A percentile compares a stretch with the other conserved stretches of the same genome.
These are phyloP conservation scores for Meripilus lineatus DNA, from an alignment of 1,284 basidiomycete genomes.

Conservation along the genomic window DNA sequence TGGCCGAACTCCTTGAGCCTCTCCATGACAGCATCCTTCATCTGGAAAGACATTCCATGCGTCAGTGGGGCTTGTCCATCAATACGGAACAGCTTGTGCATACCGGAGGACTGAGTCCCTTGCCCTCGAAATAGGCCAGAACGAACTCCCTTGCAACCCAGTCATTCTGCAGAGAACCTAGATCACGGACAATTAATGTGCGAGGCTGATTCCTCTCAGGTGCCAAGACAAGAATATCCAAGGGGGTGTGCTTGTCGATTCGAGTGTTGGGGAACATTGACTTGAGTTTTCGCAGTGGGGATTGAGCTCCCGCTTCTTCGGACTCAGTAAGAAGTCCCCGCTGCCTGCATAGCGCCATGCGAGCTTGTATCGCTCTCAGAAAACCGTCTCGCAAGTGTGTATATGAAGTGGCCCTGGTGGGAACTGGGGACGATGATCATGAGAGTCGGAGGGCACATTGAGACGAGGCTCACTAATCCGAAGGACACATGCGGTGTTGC, in stretches of 20 bases:
- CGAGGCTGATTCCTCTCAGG: conserved; percentile 45
- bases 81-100: no score
- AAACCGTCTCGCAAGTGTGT: conserved; percentile 85
- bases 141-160: conserved; percentile 75
- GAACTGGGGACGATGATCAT: conserved; percentile 45
- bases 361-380: conserved; percentile 66
- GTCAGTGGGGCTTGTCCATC: no score
- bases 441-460: background rate
- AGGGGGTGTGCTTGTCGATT: conserved; percentile 56
- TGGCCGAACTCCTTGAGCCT: conserved; percentile 18
- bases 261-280: conserved; percentile 70
- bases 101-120: conserved; percentile 68
- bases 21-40: conserved; percentile 25
- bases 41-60: no score
- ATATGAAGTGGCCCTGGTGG: conserved; percentile 77
- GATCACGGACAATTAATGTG: conserved; percentile 61
- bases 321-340: conserved; percentile 50
- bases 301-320: conserved; percentile 49
- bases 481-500: conserved; percentile 67
- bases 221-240: conserved; percentile 64
- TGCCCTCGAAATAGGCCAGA: conserved; percentile 67
- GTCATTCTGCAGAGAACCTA: conserved; percentile 64
- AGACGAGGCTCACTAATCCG: conserved; percentile 47
- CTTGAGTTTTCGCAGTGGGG: conserved; percentile 67
- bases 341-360: conserved; percentile 53